These are phyloP conservation scores for Coemansia sp. DNA, from an alignment of 192 early-diverging fungal species.

Conservation along the genomic window DNA sequence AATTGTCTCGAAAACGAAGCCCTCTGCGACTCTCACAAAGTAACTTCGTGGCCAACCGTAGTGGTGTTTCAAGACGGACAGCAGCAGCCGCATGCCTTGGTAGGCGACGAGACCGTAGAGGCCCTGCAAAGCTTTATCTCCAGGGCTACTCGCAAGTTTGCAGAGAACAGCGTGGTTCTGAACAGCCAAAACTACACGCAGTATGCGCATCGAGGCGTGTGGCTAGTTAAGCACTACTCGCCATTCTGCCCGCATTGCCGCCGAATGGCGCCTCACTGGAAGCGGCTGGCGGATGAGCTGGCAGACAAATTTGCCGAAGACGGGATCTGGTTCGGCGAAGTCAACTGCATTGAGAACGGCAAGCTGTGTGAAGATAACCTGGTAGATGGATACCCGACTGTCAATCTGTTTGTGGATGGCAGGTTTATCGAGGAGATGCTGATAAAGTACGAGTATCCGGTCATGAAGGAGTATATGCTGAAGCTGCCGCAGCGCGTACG, in stretches of 20 bases:
- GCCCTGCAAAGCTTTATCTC: slow-evolving; percentile 19
- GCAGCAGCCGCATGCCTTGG: slow-evolving; percentile 10
- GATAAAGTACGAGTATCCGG: slow-evolving; percentile 25
- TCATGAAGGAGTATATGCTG: slow-evolving; percentile 46
- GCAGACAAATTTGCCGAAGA: slow-evolving; percentile 28
- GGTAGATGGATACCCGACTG: slow-evolving; percentile 58
- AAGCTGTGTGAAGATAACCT: slow-evolving; percentile 63
- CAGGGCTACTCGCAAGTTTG: slow-evolving; percentile 1
- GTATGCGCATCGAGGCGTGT: slow-evolving; percentile 58
- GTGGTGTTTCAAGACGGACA: slow-evolving; percentile 48
- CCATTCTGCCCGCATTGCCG: slow-evolving; percentile 87
- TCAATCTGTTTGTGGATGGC: slow-evolving; percentile 58
- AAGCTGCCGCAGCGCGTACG: slow-evolving; percentile 26
- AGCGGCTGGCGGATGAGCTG: slow-evolving; percentile 60
- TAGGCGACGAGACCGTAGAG: slow-evolving; percentile 30
- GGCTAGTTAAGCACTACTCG: slow-evolving; percentile 87
- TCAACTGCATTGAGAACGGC: slow-evolving; percentile 65
- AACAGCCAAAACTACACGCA: slow-evolving; percentile 50
- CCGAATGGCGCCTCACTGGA: slow-evolving; percentile 74
- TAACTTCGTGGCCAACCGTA: slow-evolving; percentile 58
- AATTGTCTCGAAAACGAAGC: slow-evolving; percentile 64
- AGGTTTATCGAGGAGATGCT: slow-evolving; percentile 42
- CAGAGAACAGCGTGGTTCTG: slow-evolving; percentile 54
- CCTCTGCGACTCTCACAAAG: slow-evolving; percentile 58
- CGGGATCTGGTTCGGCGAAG: slow-evolving; percentile 63